phyloP scores from a whole-genome alignment of 129 eudicot genomes.

The Flaveria brownii region DNA sequence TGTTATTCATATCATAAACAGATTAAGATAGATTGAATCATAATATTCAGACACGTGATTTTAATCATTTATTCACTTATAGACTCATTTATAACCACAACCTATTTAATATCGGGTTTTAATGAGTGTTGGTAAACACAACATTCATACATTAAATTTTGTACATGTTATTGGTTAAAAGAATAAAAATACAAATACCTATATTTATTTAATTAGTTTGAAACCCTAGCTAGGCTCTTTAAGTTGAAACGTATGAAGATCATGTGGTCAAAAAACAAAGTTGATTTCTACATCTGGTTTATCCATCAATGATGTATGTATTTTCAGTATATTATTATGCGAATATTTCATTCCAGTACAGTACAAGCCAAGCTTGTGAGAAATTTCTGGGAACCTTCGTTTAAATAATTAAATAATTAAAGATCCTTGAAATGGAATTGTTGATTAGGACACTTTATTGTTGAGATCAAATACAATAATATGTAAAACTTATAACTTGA shows the following conservation, averaged over 20 bases:
- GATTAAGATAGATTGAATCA: too few species aligned
- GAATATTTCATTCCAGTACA: background rate
- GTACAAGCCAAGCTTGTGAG: conserved; percentile 5
- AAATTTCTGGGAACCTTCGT: conserved; percentile 14
- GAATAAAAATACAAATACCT: background rate
- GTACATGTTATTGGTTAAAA: background rate
- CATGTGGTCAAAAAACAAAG: background rate
- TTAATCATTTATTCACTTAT: too few species aligned
- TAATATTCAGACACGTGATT: too few species aligned
- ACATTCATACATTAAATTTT: background rate
- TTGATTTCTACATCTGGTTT: background rate
- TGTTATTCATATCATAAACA: too few species aligned
- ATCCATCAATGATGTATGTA: background rate
- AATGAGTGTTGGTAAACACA: too few species aligned
- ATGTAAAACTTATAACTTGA: too few species aligned
- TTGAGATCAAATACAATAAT: background rate
- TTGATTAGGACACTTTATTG: background rate
- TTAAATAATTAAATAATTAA: background rate
- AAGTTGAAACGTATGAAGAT: background rate
- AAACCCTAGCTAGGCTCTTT: background rate
- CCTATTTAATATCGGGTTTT: too few species aligned
- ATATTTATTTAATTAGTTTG: background rate
- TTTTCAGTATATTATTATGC: background rate
- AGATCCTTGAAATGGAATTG: background rate
- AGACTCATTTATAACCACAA: too few species aligned